Conservation (phyloP, 305 asterid genomes). For the Fraxinus floribunda region DNA sequence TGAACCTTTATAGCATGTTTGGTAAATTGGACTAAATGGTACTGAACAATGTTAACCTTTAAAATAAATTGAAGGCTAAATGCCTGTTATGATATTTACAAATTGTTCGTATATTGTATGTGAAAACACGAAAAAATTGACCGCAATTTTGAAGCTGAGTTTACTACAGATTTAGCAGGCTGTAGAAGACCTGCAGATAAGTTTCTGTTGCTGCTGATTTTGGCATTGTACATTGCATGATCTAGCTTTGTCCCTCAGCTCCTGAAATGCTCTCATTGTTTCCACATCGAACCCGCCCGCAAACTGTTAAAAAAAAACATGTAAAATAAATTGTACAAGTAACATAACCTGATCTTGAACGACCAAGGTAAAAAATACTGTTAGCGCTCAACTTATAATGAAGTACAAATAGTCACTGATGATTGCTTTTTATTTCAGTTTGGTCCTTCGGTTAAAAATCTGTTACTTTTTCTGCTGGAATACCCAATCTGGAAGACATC, state of each 20-base stretch:
- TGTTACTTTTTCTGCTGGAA: neutral
- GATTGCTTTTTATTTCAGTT: neutral
- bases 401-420: neutral
- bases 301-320: slow-evolving; percentile 36
- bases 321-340: neutral
- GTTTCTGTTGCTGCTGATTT: slow-evolving; percentile 61
- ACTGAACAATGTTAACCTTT: neutral
- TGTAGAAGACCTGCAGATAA: slow-evolving; percentile 43
- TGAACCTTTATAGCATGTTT: neutral
- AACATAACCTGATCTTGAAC: neutral
- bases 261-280: slow-evolving; percentile 94
- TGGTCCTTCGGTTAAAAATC: neutral
- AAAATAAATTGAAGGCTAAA: too few species aligned
- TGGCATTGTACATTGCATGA: slow-evolving; percentile 62
- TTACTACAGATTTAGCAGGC: slow-evolving; percentile 53
- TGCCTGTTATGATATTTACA: neutral
- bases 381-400: neutral
- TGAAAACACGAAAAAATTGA: slow-evolving; percentile 29
- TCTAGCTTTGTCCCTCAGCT: slow-evolving; percentile 82
- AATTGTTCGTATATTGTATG: neutral
- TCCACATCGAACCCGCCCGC: slow-evolving; percentile 95
- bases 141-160: slow-evolving; percentile 50
- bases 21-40: neutral
- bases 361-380: neutral
- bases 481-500: neutral